Percentiles rank a stretch among this genome's conserved stretches.
These are phyloP conservation scores for Begonia loranthoides DNA, from an alignment of 306 rosid species.

Conservation along the genomic window DNA sequence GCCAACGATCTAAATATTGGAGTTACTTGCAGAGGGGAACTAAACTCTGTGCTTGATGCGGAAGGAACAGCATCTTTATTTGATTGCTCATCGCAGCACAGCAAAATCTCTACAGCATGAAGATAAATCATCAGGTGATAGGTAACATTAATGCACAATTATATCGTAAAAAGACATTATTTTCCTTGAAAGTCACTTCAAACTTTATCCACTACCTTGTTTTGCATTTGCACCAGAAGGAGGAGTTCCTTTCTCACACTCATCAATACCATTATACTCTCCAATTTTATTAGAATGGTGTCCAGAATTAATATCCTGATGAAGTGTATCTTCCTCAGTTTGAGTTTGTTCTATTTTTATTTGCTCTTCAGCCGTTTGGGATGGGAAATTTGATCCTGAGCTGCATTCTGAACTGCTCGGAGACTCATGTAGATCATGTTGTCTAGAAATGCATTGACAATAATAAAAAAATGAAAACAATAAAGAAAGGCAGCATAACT, in stretches of 20 bases:
- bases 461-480: background rate
- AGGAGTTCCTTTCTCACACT: background rate
- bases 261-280: background rate
- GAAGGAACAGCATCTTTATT: slow-evolving; percentile 28
- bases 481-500: slow-evolving; percentile 7
- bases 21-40: slow-evolving; percentile 83
- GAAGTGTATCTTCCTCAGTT: slow-evolving; percentile 23
- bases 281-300: slow-evolving; percentile 23
- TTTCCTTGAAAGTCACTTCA: background rate
- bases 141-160: background rate
- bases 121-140: background rate
- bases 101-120: slow-evolving; percentile 40
- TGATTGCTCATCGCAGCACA: slow-evolving; percentile 34
- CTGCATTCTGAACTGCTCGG: slow-evolving; percentile 92
- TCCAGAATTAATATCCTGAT: slow-evolving; percentile 26
- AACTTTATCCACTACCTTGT: background rate
- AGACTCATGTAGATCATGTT: slow-evolving; percentile 70
- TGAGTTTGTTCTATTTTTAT: slow-evolving; percentile 28
- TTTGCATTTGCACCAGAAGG: background rate
- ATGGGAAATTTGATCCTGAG: slow-evolving; percentile 64
- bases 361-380: slow-evolving; percentile 35
- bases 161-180: background rate
- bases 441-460: slow-evolving; percentile 25
- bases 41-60: slow-evolving; percentile 46
- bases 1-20: slow-evolving; percentile 92